phyloP scores from a whole-genome alignment of 2,329 filamentous ascomycete species.

The Paecilomyces fulvus region DNA sequence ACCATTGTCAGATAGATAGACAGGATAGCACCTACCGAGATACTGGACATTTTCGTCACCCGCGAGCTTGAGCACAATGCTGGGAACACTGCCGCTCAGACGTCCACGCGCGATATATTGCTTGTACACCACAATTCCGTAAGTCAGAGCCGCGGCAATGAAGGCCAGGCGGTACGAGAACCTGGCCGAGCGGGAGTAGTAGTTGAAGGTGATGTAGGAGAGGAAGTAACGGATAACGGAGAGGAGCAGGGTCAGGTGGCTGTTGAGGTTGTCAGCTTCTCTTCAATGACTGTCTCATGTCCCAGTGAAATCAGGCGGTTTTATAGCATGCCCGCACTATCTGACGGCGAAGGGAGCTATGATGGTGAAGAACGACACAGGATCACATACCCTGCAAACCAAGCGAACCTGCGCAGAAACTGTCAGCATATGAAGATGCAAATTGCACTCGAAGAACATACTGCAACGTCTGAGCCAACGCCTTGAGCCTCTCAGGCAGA shows the following conservation, averaged over 20 bases:
- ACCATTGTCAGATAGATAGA: background rate
- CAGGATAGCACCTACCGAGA: constrained; percentile 56
- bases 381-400: constrained; percentile 67
- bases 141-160: constrained; percentile 78
- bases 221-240: constrained; percentile 74
- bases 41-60: constrained; percentile 98
- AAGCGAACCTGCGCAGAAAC: constrained; percentile 49
- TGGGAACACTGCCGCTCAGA: constrained; percentile 56
- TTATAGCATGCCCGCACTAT: background rate
- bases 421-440: constrained; percentile 12
- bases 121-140: constrained; percentile 99
- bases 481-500: constrained; percentile 64
- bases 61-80: constrained; percentile 58
- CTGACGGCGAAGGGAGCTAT: background rate
- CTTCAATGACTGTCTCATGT: background rate
- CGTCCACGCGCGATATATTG: constrained; percentile 79
- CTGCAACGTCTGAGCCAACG: constrained; percentile 82
- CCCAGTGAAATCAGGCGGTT: background rate
- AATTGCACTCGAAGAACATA: constrained; percentile 47
- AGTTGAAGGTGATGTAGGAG: constrained; percentile 85
- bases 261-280: constrained; percentile 33
- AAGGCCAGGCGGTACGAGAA: constrained; percentile 89
- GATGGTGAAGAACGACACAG: constrained; percentile 9
- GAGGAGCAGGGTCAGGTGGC: constrained; percentile 78
- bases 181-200: constrained; percentile 64